Conservation (phyloP, 176 grass and related monocot species). For the Aegilops umbellulata region DNA sequence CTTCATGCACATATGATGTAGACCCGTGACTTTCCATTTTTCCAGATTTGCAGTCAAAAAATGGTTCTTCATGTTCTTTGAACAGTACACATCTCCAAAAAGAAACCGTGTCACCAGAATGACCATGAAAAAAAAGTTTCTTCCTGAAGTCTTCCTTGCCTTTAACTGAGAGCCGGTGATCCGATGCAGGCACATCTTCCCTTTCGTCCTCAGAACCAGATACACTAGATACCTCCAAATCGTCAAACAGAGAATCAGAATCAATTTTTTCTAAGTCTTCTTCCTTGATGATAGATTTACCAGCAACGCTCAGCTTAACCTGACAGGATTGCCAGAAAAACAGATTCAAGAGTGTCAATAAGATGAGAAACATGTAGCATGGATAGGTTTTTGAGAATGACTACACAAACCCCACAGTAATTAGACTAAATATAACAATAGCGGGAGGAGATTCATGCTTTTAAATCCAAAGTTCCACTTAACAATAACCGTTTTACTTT, state of each 20-base stretch:
- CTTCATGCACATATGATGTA: conserved; percentile 47
- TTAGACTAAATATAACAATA: neutral
- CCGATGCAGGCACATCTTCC: conserved; percentile 47
- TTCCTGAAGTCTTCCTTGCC: conserved; percentile 67
- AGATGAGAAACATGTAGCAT: neutral
- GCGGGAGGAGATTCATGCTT: neutral
- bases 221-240: conserved; percentile 90
- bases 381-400: neutral
- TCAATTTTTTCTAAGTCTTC: conserved; percentile 71
- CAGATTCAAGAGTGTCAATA: neutral
- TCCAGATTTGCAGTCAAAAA: conserved; percentile 46
- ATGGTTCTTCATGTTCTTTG: conserved; percentile 80
- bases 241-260: conserved; percentile 64
- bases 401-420: neutral
- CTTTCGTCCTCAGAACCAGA: conserved; percentile 91
- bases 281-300: conserved; percentile 90
- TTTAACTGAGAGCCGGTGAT: conserved; percentile 43
- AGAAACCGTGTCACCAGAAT: conserved; percentile 59
- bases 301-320: conserved; percentile 84
- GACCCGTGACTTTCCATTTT: conserved; percentile 33
- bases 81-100: conserved; percentile 69
- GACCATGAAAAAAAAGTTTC: conserved; percentile 61
- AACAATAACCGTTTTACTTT: neutral
- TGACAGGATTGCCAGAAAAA: conserved; percentile 33
- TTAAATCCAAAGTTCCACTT: neutral